These are phyloP conservation scores for Globisporangium middletonii DNA, from an alignment of 352 stramenopile genomes.

Conservation along the genomic window DNA sequence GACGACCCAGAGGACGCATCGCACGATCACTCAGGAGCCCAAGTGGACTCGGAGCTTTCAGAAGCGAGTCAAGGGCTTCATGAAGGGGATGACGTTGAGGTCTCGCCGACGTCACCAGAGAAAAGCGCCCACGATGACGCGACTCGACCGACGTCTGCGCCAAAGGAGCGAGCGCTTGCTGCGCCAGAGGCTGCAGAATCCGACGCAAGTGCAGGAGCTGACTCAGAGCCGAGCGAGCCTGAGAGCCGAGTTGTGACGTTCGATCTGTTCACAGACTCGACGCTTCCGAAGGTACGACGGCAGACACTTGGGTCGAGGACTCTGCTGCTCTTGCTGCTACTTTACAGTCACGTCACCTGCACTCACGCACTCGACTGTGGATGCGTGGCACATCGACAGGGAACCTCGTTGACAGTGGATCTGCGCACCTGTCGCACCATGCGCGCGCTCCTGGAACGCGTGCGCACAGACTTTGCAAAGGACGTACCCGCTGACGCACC, in stretches of 20 bases:
- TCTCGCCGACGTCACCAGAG: too few species aligned
- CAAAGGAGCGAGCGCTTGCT: too few species aligned
- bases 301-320: too few species aligned
- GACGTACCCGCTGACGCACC: neutral
- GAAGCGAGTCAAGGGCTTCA: too few species aligned
- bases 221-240: neutral
- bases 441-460: constrained; percentile 2
- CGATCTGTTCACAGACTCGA: neutral
- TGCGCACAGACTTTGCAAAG: neutral
- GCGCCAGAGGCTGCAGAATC: neutral
- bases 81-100: too few species aligned
- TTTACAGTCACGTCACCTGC: neutral
- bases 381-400: neutral
- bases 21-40: too few species aligned
- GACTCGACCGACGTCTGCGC: too few species aligned
- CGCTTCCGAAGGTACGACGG: neutral
- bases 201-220: neutral
- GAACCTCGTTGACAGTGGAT: constrained; percentile 1
- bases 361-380: too few species aligned
- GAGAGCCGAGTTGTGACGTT: neutral
- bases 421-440: constrained; percentile 2
- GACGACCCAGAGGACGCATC: too few species aligned
- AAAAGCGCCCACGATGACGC: too few species aligned
- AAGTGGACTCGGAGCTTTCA: too few species aligned
- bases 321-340: neutral